Base-by-base conservation (phyloP, 306 rosid genomes). In the Lotus japonicus region DNA sequence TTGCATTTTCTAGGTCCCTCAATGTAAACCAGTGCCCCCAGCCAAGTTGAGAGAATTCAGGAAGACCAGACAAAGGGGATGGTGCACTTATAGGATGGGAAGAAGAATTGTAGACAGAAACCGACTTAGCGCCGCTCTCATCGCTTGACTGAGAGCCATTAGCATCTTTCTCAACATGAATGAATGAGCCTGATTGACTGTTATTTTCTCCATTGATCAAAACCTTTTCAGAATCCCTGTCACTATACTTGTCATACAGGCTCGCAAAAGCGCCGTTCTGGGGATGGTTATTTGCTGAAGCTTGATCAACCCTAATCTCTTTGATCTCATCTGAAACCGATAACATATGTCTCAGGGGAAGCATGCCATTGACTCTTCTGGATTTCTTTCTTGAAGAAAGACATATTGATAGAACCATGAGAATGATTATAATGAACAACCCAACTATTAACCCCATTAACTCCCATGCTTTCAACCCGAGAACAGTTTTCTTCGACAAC, bases 11-110 rank as follows among this genome's bases (percentile, higher is more conserved):
- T 21, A 92, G 85, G 84, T 92, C 98, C 71, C 98, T 76, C 53
- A 92, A 65, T 36, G 96, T 92, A 82, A 92, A 92, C 98, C 98
- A 92, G 74, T 92, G 98, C 69, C 98, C 98, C 96, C 95, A 92
- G 69, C 98, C 98, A 53, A 92, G 92, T 71, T 86, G 98, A 71
- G 98, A 87, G 81, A 89, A 89, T 33, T 92, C 98, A 0, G 96
- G 96, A 63, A 92, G 81, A 81, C 92, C 98, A 16, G 83, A 82
- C 70, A 89, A 83, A 52, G 98, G 95, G 6, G 97, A 88, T 3
- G 88, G 81, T 21, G 87, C 84, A 71, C 73, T 80, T 63, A 76
- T 53, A 41, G 87, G 82, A 64, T 75, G 79, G 9, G 81, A 75
- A 75, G 89, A 89, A 74, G 77, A 70, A 67, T 70, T 56, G 72